These are phyloP conservation scores for Cutaneotrichosporon sp. DNA, from an alignment of 1,284 basidiomycete species.

Conservation along the genomic window DNA sequence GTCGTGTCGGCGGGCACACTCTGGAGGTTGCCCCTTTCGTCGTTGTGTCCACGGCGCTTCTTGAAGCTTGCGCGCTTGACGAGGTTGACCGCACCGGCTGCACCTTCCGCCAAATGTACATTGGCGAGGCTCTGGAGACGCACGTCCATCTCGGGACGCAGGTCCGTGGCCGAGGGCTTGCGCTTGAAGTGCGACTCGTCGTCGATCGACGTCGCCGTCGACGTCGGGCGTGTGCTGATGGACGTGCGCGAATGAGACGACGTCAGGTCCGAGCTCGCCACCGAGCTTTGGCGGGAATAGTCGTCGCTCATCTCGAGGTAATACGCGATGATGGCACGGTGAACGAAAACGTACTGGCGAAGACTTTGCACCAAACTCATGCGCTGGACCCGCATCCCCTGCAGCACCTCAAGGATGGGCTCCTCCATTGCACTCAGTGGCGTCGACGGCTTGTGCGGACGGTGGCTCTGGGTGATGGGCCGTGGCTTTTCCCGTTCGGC, in stretches of 20 bases:
- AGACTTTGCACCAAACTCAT: constrained; percentile 88
- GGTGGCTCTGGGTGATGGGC: constrained; percentile 23
- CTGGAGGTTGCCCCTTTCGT: background rate
- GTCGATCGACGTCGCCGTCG: constrained; percentile 21
- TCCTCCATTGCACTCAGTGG: constrained; percentile 61
- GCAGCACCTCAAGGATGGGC: constrained; percentile 69
- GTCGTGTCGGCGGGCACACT: background rate
- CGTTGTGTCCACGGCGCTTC: constrained; percentile 14
- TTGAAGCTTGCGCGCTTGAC: constrained; percentile 46
- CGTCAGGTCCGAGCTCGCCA: background rate
- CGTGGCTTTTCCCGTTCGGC: constrained; percentile 1
- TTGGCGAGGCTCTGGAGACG: constrained; percentile 6
- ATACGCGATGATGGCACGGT: constrained; percentile 75
- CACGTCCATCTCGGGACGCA: constrained; percentile 23
- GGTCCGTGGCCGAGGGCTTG: constrained; percentile 40
- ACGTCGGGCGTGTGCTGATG: constrained; percentile 1
- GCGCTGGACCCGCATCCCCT: constrained; percentile 83
- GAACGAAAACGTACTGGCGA: constrained; percentile 83
- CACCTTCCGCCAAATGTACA: background rate
- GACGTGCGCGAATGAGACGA: background rate
- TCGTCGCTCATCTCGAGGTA: constrained; percentile 72
- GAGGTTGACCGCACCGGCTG: constrained; percentile 18
- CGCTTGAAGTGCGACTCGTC: constrained; percentile 40
- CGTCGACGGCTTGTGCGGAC: constrained; percentile 52
- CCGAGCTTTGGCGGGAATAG: constrained; percentile 30